A percentile compares a stretch with the other conserved stretches of the same genome.
phyloP scores from a whole-genome alignment of 139 green algal species.

The Micromonas pusilla region DNA sequence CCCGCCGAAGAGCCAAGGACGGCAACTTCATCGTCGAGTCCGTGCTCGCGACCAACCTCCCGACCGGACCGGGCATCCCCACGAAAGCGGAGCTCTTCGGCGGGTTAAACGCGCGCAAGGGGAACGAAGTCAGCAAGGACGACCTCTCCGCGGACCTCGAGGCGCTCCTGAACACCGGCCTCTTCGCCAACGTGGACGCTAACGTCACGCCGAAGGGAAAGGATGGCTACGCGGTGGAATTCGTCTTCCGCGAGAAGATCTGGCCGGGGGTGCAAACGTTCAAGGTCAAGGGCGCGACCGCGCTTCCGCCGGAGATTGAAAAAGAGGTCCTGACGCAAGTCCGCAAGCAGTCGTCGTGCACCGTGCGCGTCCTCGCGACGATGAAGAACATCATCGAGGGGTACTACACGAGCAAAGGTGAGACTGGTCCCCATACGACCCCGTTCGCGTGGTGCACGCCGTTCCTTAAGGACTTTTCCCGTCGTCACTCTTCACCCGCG shows the following conservation, averaged over 20 bases:
- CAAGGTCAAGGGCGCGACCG: constrained; percentile 43
- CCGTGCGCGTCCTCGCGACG: constrained; percentile 28
- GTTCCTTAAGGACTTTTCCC: too few species aligned
- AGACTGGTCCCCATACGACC: too few species aligned
- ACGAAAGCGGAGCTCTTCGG: constrained; percentile 35
- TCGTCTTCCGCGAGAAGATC: constrained; percentile 54
- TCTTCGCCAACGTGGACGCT: constrained; percentile 61
- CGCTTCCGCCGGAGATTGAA: constrained; percentile 41
- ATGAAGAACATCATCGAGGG: constrained; percentile 59
- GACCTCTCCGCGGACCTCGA: constrained; percentile 54
- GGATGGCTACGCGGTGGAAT: constrained; percentile 43
- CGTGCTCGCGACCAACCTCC: constrained; percentile 44
- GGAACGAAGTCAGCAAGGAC: constrained; percentile 34
- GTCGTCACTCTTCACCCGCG: too few species aligned
- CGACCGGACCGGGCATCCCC: constrained; percentile 49
- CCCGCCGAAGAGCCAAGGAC: background rate
- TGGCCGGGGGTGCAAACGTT: constrained; percentile 53
- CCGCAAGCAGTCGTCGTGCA: constrained; percentile 5
- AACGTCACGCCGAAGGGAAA: constrained; percentile 47
- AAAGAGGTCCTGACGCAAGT: constrained; percentile 33
- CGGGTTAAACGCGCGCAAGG: constrained; percentile 11
- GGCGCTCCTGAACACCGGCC: constrained; percentile 32
- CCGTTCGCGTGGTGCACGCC: too few species aligned
- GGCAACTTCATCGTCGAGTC: constrained; percentile 46
- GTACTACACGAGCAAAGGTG: constrained; percentile 54